phyloP scores from a whole-genome alignment of 2,329 filamentous ascomycete genomes.

The Tolypocladium tropicale region DNA sequence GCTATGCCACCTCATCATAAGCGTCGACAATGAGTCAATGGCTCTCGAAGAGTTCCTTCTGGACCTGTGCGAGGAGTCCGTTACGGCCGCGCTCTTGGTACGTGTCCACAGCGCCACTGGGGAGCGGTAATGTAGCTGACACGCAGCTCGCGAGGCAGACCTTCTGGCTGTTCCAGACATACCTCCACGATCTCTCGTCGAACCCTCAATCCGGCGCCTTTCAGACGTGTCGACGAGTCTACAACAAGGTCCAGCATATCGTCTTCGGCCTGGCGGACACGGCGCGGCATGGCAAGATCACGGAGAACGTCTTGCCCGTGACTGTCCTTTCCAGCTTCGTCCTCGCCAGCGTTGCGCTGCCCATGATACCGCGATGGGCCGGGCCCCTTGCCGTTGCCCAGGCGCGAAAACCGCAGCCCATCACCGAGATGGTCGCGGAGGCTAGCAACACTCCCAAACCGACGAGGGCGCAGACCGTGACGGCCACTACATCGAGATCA shows the following conservation, averaged over 20 bases:
- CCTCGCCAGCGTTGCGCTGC: conserved; percentile 64
- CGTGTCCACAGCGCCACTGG: conserved; percentile 17
- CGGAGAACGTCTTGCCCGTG: conserved; percentile 71
- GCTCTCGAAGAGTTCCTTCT: conserved; percentile 79
- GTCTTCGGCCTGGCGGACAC: conserved; percentile 70
- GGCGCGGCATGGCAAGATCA: conserved; percentile 62
- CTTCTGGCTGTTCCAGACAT: conserved; percentile 85
- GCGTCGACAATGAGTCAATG: conserved; percentile 86
- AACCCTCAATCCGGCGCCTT: conserved; percentile 70
- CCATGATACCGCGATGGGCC: conserved; percentile 65
- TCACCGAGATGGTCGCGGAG: conserved; percentile 18
- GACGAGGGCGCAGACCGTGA: conserved; percentile 59
- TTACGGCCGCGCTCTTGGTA: conserved; percentile 74
- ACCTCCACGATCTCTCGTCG: conserved; percentile 68
- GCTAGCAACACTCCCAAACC: conserved; percentile 37
- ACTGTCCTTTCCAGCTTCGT: conserved; percentile 74
- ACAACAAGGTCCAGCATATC: conserved; percentile 82
- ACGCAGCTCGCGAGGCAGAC: conserved; percentile 41
- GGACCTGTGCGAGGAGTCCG: conserved; percentile 78
- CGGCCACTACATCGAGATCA: conserved; percentile 36
- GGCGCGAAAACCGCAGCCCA: conserved; percentile 58
- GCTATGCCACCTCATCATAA: conserved; percentile 80
- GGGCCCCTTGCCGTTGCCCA: conserved; percentile 75
- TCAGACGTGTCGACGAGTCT: conserved; percentile 72
- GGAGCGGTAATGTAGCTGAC: conserved; percentile 8